A percentile compares a stretch with the other conserved stretches of the same genome.
Conservation (phyloP, 352 stramenopile genomes). For the Pythium grandisporangium region DNA sequence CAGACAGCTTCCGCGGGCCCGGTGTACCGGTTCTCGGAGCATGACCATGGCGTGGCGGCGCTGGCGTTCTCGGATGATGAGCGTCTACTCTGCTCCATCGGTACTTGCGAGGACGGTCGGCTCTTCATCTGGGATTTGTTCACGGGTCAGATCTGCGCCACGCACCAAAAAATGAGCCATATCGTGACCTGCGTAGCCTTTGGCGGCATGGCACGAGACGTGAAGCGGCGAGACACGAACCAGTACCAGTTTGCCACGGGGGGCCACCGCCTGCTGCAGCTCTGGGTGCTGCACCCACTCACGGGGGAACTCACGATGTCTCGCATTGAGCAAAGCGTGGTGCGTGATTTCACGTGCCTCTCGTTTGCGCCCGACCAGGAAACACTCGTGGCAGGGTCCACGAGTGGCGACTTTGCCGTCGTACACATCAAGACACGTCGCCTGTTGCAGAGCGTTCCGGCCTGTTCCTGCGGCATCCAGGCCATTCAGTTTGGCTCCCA, state of each 20-base stretch:
- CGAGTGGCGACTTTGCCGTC: slow-evolving; percentile 82
- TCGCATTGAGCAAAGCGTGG: slow-evolving; percentile 69
- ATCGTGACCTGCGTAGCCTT: slow-evolving; percentile 61
- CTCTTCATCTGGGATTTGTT: slow-evolving; percentile 88
- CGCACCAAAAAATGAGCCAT: slow-evolving; percentile 56
- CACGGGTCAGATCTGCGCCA: slow-evolving; percentile 84
- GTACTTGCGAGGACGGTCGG: slow-evolving; percentile 64
- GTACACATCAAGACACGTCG: slow-evolving; percentile 67
- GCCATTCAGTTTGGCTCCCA: slow-evolving; percentile 35
- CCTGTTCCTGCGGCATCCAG: slow-evolving; percentile 75
- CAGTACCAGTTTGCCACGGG: slow-evolving; percentile 87
- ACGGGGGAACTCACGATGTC: slow-evolving; percentile 57
- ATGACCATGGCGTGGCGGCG: slow-evolving; percentile 84
- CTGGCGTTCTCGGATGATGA: slow-evolving; percentile 90
- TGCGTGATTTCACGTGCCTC: slow-evolving; percentile 80
- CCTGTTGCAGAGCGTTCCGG: slow-evolving; percentile 57
- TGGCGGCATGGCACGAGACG: slow-evolving; percentile 79
- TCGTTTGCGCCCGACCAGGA: slow-evolving; percentile 76
- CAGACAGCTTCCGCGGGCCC: slow-evolving; percentile 38
- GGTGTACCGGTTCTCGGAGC: slow-evolving; percentile 82
- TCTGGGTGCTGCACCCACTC: slow-evolving; percentile 86
- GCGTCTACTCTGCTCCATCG: slow-evolving; percentile 75
- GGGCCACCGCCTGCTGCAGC: slow-evolving; percentile 53
- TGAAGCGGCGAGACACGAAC: slow-evolving; percentile 85
- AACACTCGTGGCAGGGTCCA: slow-evolving; percentile 76